These are phyloP conservation scores for Fusarium tupiense DNA, from an alignment of 2,329 filamentous ascomycete genomes.

Conservation along the genomic window DNA sequence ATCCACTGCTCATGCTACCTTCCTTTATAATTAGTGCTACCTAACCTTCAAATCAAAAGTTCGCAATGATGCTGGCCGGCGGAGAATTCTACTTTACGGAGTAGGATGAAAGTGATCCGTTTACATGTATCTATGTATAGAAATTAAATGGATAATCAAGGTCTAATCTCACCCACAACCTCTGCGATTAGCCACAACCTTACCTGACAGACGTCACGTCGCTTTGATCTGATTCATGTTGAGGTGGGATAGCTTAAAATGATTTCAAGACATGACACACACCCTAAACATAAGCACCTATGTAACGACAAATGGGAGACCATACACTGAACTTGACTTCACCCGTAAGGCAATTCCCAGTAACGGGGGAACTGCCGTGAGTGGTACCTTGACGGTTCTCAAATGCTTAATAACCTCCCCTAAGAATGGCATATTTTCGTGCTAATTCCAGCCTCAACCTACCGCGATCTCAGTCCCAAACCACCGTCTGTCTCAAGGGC, in stretches of 20 bases:
- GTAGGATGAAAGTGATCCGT: not conserved
- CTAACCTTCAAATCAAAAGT: not conserved
- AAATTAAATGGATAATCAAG: not conserved
- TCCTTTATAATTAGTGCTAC: conserved; percentile 1
- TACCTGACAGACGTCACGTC: not conserved
- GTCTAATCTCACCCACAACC: not conserved
- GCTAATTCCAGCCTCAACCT: not conserved
- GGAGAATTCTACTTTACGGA: no score
- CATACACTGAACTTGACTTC: not conserved
- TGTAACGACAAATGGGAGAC: not conserved
- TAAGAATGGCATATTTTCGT: not conserved
- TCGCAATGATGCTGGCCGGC: not conserved
- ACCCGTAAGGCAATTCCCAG: not conserved
- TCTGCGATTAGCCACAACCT: not conserved
- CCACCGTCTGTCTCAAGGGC: not conserved
- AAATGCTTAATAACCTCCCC: not conserved
- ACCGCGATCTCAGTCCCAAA: not conserved
- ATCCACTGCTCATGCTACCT: conserved; percentile 21
- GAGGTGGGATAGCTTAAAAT: not conserved
- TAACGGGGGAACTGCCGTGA: not conserved
- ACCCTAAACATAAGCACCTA: not conserved
- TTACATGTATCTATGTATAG: not conserved
- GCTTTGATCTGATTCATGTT: not conserved
- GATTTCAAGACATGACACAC: not conserved
- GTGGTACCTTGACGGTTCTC: not conserved